Percentiles rank a stretch among this genome's conserved stretches.
Evolutionary conservation across 2,329 filamentous ascomycete species (phyloP).

Genomic region (Pseudopyricularia javanii): DNA sequence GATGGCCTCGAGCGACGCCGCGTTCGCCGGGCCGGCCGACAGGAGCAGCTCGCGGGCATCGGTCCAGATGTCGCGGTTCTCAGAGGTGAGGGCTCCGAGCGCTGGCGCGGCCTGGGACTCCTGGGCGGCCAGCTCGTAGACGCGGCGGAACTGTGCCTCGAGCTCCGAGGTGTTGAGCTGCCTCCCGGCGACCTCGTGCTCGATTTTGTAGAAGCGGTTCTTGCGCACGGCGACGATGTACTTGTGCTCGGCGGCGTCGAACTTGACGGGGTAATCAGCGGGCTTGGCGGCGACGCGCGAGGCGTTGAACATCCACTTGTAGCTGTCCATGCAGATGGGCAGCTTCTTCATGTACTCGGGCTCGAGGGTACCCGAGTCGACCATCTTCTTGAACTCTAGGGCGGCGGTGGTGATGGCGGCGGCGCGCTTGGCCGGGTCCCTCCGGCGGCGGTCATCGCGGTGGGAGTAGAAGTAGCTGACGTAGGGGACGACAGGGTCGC

Average conservation of each 20-base stretch:
- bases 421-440: constrained; percentile 83
- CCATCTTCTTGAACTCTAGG: constrained; percentile 89
- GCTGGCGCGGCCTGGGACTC: constrained; percentile 50
- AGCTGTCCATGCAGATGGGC: constrained; percentile 96
- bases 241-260: constrained; percentile 56
- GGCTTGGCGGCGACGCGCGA: constrained; percentile 74
- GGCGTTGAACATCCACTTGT: constrained; percentile 98
- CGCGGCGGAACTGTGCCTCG: constrained; percentile 73
- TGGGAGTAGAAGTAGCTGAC: constrained; percentile 99
- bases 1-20: constrained; percentile 63
- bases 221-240: constrained; percentile 86
- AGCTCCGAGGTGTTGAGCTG: constrained; percentile 83
- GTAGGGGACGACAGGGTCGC: constrained; percentile 92
- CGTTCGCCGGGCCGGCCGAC: constrained; percentile 66
- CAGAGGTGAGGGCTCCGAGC: constrained; percentile 74
- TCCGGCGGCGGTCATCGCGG: constrained; percentile 77
- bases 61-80: constrained; percentile 90
- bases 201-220: constrained; percentile 94
- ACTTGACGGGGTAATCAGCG: constrained; percentile 75
- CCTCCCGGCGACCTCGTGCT: constrained; percentile 67
- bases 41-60: constrained; percentile 70
- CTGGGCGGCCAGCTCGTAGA: constrained; percentile 59
- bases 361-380: constrained; percentile 72
- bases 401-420: constrained; percentile 78
- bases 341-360: constrained; percentile 98